Evolutionary conservation across 192 early-diverging fungal species (phyloP).

Genomic region (Coemansia sp.): DNA sequence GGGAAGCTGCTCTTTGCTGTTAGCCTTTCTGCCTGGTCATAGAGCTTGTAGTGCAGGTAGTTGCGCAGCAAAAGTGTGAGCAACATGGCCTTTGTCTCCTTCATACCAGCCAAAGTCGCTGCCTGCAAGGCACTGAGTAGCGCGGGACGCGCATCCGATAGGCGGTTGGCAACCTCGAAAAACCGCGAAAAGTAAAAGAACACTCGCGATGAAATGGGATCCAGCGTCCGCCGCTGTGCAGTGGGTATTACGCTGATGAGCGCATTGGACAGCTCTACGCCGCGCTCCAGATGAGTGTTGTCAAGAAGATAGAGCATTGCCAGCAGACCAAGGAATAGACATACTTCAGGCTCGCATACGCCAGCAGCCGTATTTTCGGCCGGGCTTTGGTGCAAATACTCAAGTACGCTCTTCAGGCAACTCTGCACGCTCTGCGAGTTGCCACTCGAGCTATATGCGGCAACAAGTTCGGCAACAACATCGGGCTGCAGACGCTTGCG

Average conservation of each 20-base stretch:
- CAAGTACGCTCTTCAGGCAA: slow-evolving; percentile 17
- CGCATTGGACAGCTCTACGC: slow-evolving; percentile 62
- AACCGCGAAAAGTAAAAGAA: slow-evolving; percentile 95
- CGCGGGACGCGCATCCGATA: slow-evolving; percentile 73
- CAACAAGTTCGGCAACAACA: slow-evolving; percentile 61
- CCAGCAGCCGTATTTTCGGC: slow-evolving; percentile 18
- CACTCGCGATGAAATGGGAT: slow-evolving; percentile 82
- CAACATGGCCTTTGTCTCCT: slow-evolving; percentile 82
- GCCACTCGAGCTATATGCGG: slow-evolving; percentile 38
- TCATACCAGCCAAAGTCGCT: slow-evolving; percentile 85
- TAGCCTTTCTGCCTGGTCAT: slow-evolving; percentile 96
- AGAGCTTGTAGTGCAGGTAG: slow-evolving; percentile 92
- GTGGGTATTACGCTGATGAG: slow-evolving; percentile 63
- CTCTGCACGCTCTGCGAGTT: slow-evolving; percentile 21
- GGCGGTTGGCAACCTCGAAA: slow-evolving; percentile 69
- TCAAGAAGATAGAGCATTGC: slow-evolving; percentile 82
- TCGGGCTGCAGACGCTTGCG: slow-evolving; percentile 73
- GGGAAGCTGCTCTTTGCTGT: slow-evolving; percentile 91
- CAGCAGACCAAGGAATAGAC: slow-evolving; percentile 80
- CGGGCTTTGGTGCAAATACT: slow-evolving; percentile 14
- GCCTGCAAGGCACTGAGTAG: slow-evolving; percentile 85
- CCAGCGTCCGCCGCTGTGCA: slow-evolving; percentile 85
- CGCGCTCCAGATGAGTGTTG: slow-evolving; percentile 66
- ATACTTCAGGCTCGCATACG: slow-evolving; percentile 69
- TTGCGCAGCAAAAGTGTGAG: slow-evolving; percentile 89